Percentiles rank a stretch among this genome's conserved stretches.
phyloP scores from a whole-genome alignment of 345 rosid genomes.

The Salix dunnii region DNA sequence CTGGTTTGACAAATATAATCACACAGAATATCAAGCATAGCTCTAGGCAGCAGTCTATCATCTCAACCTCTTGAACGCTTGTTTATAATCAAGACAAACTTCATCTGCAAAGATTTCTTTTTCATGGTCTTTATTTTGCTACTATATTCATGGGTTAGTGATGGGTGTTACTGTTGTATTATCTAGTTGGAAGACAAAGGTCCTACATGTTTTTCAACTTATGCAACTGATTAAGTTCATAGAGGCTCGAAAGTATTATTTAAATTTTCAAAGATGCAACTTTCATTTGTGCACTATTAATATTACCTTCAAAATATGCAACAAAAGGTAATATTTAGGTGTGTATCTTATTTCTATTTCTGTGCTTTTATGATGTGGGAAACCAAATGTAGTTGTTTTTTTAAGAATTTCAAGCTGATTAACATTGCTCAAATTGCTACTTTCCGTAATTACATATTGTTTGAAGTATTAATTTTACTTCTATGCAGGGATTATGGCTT shows the following conservation, averaged over 20 bases:
- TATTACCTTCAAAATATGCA: neutral
- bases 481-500: slow-evolving; percentile 79
- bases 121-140: too few relatives aligned
- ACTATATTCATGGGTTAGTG: neutral
- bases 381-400: neutral
- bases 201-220: too few relatives aligned
- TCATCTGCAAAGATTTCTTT: too few relatives aligned
- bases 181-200: too few relatives aligned
- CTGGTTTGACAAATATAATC: neutral
- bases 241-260: neutral
- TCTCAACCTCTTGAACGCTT: neutral
- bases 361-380: neutral
- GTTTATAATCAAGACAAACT: too few relatives aligned
- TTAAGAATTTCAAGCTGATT: neutral
- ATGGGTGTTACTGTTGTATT: neutral
- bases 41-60: neutral
- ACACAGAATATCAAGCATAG: neutral
- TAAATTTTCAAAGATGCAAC: neutral
- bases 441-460: neutral
- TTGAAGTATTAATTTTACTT: neutral
- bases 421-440: neutral
- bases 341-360: neutral
- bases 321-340: neutral
- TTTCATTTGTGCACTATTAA: neutral
- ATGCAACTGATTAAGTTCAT: too few relatives aligned